Evolutionary conservation across 768 basidiomycete genomes (phyloP).

Genomic region (Lactarius psammicola): DNA sequence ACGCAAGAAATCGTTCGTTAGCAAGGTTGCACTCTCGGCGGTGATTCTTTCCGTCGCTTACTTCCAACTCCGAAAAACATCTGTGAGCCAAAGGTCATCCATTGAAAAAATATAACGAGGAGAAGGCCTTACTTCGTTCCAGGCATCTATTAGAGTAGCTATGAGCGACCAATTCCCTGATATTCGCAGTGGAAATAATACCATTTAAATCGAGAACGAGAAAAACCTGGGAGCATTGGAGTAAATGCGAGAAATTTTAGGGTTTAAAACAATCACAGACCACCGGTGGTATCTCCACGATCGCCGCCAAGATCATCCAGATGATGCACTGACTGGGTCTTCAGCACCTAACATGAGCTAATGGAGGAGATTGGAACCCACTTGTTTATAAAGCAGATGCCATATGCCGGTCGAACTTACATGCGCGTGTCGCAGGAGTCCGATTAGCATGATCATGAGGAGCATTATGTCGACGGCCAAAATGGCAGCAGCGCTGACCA

Average conservation of each 20-base stretch:
- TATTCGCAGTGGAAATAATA: not conserved
- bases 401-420: not conserved
- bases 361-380: not conserved
- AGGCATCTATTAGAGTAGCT: slow-evolving; percentile 4
- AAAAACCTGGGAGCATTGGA: slow-evolving; percentile 4
- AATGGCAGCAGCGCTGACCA: not conserved
- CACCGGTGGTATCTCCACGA: not conserved
- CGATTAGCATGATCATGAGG: not conserved
- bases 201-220: slow-evolving; percentile 11
- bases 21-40: not conserved
- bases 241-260: not conserved
- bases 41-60: not conserved
- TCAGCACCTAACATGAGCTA: not conserved
- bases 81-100: not conserved
- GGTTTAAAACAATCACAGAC: not conserved
- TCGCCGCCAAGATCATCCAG: not conserved
- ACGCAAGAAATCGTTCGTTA: not conserved
- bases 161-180: not conserved
- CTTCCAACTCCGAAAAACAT: slow-evolving; percentile 9
- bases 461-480: not conserved
- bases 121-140: slow-evolving; percentile 3
- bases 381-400: not conserved
- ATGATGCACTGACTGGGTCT: not conserved
- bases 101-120: too few relatives aligned
- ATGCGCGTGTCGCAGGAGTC: not conserved